Evolutionary conservation across 371 early-diverging fungal genomes (phyloP).

Genomic region (Mucor plumbeus): DNA sequence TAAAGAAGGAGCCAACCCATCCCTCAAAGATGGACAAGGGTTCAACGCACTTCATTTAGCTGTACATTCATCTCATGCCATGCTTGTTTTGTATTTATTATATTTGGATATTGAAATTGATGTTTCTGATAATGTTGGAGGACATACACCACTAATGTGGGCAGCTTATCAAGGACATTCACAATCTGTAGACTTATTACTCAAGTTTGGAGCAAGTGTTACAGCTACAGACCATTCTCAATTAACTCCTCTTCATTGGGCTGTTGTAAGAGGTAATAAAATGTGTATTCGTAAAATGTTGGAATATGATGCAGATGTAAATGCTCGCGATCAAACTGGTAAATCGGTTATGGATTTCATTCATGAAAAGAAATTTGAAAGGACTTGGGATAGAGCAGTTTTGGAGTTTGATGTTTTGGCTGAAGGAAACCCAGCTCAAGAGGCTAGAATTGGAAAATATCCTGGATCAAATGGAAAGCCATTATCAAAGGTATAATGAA

Average conservation of each 20-base stretch:
- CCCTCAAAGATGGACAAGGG: constrained; percentile 81
- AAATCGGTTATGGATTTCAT: constrained; percentile 60
- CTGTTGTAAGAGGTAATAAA: constrained; percentile 57
- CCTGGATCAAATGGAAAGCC: constrained; percentile 43
- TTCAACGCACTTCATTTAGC: constrained; percentile 91
- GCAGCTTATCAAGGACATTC: constrained; percentile 88
- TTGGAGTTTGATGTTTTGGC: constrained; percentile 53
- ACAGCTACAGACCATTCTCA: constrained; percentile 73
- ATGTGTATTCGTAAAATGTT: constrained; percentile 56
- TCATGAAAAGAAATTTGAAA: constrained; percentile 44
- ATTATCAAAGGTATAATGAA: constrained; percentile 42
- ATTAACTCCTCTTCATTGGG: constrained; percentile 87
- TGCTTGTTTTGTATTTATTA: constrained; percentile 76
- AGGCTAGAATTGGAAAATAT: constrained; percentile 35
- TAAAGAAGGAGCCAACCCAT: constrained; percentile 79
- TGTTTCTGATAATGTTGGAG: constrained; percentile 70
- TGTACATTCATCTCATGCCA: constrained; percentile 83
- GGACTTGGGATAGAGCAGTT: constrained; percentile 52
- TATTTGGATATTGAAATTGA: constrained; percentile 78
- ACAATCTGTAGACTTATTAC: constrained; percentile 68
- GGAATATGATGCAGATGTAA: constrained; percentile 59
- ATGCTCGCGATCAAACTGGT: constrained; percentile 44
- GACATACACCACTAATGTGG: constrained; percentile 94
- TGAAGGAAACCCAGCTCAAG: constrained; percentile 39
- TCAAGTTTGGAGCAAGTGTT: constrained; percentile 73